Percentiles rank a stretch among this genome's conserved stretches.
These are phyloP conservation scores for Dothistroma pini DNA, from an alignment of 2,329 filamentous ascomycete genomes.

Conservation along the genomic window DNA sequence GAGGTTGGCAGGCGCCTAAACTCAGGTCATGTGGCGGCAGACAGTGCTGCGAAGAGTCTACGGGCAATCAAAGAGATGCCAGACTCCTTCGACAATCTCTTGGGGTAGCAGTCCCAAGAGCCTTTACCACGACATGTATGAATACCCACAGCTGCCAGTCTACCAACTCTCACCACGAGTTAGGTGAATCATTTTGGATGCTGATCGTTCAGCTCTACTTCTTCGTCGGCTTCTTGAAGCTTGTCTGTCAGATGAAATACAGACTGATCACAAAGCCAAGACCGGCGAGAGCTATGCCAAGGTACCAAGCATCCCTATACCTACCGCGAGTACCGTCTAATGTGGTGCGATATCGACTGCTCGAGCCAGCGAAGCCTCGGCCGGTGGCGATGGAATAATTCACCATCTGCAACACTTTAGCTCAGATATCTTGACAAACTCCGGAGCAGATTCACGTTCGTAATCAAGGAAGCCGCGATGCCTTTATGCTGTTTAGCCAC, in stretches of 20 bases:
- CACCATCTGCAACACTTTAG: slow-evolving; percentile 39
- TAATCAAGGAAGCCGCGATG: slow-evolving; percentile 52
- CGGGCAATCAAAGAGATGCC: slow-evolving; percentile 22
- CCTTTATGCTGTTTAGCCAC: slow-evolving; percentile 45
- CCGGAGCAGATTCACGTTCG: slow-evolving; percentile 38
- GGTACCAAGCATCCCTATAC: slow-evolving; percentile 6
- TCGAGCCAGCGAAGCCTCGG: slow-evolving; percentile 59
- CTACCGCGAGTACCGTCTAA: not conserved
- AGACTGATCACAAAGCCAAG: slow-evolving; percentile 4
- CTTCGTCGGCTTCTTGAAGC: slow-evolving; percentile 2
- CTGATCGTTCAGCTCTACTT: not conserved
- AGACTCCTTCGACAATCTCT: slow-evolving; percentile 11
- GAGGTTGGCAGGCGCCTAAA: slow-evolving; percentile 19
- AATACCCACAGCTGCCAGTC: not conserved
- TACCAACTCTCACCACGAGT: not conserved
- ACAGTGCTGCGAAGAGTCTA: slow-evolving; percentile 17
- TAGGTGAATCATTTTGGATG: not conserved
- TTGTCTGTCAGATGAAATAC: slow-evolving; percentile 9
- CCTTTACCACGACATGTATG: not conserved
- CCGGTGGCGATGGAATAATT: slow-evolving; percentile 65
- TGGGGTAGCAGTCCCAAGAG: not conserved
- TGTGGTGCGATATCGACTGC: slow-evolving; percentile 40
- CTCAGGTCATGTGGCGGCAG: slow-evolving; percentile 16
- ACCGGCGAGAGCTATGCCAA: slow-evolving; percentile 3
- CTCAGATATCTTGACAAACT: not conserved